phyloP scores from a whole-genome alignment of 768 basidiomycete species.

The Tricholoma sp. region DNA sequence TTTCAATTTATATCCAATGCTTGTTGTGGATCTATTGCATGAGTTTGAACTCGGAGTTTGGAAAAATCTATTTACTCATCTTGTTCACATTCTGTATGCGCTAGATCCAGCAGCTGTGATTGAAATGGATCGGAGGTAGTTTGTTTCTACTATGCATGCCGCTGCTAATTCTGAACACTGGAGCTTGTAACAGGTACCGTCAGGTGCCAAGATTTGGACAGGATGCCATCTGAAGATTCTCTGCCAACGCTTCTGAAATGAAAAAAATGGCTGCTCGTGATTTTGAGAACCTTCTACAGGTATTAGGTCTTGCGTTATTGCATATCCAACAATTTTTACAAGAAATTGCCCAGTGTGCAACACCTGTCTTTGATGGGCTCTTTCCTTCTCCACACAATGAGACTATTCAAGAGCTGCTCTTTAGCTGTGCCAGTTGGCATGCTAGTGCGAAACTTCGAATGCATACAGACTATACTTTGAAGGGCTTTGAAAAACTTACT shows the following conservation, averaged over 20 bases:
- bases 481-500: background rate
- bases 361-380: constrained; percentile 1
- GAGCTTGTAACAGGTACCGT: background rate
- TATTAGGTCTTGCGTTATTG: no score
- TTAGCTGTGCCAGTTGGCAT: background rate
- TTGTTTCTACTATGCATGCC: no score
- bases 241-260: background rate
- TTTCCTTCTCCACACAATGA: background rate
- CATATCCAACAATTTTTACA: no score
- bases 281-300: background rate
- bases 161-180: background rate
- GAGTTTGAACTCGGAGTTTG: no score
- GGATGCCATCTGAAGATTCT: background rate
- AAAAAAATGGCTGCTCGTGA: constrained; percentile 1
- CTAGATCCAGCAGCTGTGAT: constrained; percentile 3
- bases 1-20: constrained; percentile 22
- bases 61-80: no score
- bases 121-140: constrained; percentile 19
- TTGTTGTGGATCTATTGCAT: constrained; percentile 22
- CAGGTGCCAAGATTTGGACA: background rate
- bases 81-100: constrained; percentile 27
- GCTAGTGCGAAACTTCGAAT: background rate
- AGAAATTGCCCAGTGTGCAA: background rate
- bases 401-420: background rate
- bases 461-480: background rate